phyloP scores from a whole-genome alignment of 75 land plant species.

The Cryptomeria japonica region DNA sequence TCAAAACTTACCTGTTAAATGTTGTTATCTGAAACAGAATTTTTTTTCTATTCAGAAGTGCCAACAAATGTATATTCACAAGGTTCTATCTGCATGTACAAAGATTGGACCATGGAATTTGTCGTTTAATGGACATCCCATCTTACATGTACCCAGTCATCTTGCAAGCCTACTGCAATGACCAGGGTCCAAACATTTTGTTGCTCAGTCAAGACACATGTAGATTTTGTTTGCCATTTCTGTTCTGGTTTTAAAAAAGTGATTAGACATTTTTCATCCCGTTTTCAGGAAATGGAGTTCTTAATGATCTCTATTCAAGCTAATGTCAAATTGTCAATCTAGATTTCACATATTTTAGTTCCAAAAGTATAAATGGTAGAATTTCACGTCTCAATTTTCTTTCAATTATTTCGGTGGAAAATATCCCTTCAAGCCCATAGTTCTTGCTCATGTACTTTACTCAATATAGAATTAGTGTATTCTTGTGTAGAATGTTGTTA shows the following conservation, averaged over 20 bases:
- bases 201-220: background rate
- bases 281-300: background rate
- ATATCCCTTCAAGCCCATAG: background rate
- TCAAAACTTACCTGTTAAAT: no score
- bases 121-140: background rate
- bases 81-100: background rate
- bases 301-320: background rate
- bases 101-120: background rate
- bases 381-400: background rate
- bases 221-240: background rate
- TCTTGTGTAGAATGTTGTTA: background rate
- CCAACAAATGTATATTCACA: background rate
- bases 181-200: background rate
- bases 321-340: background rate
- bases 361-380: background rate
- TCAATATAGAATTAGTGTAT: background rate
- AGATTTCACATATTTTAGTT: background rate
- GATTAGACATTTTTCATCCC: background rate
- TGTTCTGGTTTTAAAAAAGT: background rate
- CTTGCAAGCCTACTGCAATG: background rate
- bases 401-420: background rate
- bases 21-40: background rate
- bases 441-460: background rate
- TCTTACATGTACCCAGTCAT: background rate
- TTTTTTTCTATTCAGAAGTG: background rate